Evolutionary conservation across 345 rosid genomes (phyloP).

Genomic region (Eutrema yunnanense): DNA sequence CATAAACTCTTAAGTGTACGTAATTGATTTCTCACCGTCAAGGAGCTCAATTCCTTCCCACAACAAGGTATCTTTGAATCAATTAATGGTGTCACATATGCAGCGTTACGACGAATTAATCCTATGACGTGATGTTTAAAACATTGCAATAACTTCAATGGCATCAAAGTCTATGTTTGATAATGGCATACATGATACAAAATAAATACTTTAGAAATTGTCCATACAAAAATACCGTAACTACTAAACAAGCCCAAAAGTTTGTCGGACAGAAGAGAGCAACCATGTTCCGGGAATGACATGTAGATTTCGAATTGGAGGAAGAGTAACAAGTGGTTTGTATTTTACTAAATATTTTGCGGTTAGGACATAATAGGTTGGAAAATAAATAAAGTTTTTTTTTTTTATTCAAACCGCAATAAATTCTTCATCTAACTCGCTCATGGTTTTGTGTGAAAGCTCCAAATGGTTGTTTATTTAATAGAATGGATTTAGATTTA

Average conservation of each 20-base stretch:
- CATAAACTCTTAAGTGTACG: too few relatives aligned
- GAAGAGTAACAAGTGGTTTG: not conserved
- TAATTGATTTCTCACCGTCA: too few relatives aligned
- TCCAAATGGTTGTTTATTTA: not conserved
- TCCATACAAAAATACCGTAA: too few relatives aligned
- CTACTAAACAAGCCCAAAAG: not conserved
- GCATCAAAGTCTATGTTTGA: too few relatives aligned
- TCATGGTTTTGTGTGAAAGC: conserved; percentile 22
- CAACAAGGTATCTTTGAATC: too few relatives aligned
- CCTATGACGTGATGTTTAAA: too few relatives aligned
- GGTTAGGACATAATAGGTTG: not conserved
- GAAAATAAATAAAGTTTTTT: not conserved
- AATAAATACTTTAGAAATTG: too few relatives aligned
- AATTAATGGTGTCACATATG: too few relatives aligned
- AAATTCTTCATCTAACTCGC: conserved; percentile 26
- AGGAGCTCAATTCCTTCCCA: too few relatives aligned
- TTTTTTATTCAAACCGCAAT: conserved; percentile 9
- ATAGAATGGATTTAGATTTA: not conserved
- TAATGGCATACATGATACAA: too few relatives aligned
- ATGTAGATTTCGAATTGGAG: conserved; percentile 3
- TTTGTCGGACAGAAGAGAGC: not conserved
- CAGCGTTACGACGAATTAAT: too few relatives aligned
- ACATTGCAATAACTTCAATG: too few relatives aligned
- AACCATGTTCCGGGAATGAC: not conserved
- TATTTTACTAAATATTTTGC: not conserved